phyloP scores from a whole-genome alignment of 352 stramenopile genomes.

The Globisporangium viniferum region DNA sequence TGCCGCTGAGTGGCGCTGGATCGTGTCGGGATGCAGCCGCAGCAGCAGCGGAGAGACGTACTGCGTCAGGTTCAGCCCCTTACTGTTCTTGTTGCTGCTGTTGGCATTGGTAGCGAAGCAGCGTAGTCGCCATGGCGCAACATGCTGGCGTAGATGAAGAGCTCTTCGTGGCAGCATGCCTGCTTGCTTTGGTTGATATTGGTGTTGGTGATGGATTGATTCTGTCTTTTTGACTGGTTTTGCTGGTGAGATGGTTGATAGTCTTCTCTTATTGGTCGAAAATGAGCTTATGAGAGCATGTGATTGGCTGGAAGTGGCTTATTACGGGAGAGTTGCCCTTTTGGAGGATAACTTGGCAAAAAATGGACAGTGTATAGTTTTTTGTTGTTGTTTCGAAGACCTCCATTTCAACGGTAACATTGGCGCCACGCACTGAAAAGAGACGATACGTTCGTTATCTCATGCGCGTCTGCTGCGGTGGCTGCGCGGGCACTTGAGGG shows the following conservation, averaged over 20 bases:
- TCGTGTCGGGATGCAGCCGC: slow-evolving; percentile 63
- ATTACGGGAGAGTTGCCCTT: neutral
- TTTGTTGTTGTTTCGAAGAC: too few relatives aligned
- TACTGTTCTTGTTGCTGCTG: slow-evolving; percentile 1
- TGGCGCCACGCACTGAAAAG: neutral
- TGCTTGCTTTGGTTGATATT: neutral
- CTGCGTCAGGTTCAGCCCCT: slow-evolving; percentile 50
- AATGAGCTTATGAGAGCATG: neutral
- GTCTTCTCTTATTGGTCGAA: neutral
- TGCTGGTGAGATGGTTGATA: neutral
- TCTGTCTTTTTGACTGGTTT: neutral
- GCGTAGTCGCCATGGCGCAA: neutral
- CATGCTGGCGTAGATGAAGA: neutral
- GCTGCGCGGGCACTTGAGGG: neutral
- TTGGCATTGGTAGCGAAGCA: slow-evolving; percentile 5
- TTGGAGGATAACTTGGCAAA: neutral
- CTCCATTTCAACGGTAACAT: neutral
- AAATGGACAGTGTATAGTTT: too few relatives aligned
- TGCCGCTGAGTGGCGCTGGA: slow-evolving; percentile 41
- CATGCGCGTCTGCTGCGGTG: neutral
- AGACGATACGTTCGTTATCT: neutral
- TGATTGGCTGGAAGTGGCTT: neutral
- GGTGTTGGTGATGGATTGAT: neutral
- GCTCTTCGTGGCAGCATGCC: neutral
- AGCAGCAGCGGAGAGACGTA: slow-evolving; percentile 68